Evolutionary conservation across 164 flowering plant genomes (phyloP), one percentile per base, ranked within the genome.

Genomic region (Warburgia ugandensis): DNA sequence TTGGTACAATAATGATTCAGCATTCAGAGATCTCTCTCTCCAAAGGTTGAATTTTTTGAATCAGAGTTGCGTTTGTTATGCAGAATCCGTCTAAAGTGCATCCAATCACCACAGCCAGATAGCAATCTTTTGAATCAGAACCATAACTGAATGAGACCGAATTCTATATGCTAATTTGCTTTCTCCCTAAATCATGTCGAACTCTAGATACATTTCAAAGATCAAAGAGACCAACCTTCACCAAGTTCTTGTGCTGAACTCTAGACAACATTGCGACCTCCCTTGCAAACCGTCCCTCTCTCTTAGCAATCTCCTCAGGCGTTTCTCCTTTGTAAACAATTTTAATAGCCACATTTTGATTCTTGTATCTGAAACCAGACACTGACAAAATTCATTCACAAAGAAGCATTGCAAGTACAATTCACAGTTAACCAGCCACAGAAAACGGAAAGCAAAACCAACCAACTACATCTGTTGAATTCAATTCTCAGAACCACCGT

Each of bases 191-290:
- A 33, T 33, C 37, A 33, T 6, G 37, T 33, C 13, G 37, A 33
- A 21, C 26, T 20, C 46, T 25, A 43, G 11, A 21, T 13, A 5
- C 1, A 19, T 6, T 5, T 29, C 27, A 17, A 4, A 29, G 29
- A 20, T 43, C 11, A 7, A 22, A 32, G 6, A 4, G 50, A 26
- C 54, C 55, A 50, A 92, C 99, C 97, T 92, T 86, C 52, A 86
- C 99, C 58, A 92, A 70, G 61, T 88, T 92, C 53, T 82, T 84
- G 69, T 92, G 99, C 50, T 84, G 91, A 53, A 92, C 99, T 82
- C 74, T 77, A 12, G 99, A 80, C 42, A 92, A 48, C 99, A 92
- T 88, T 3, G 82, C 79, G 47, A 86, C 85, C 69, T 92, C 96
- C 59, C 99, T 80, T 0, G 73, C 85, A 62, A 88, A 92, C 46